Evolutionary conservation across 179 eudicot species (phyloP).

Genomic region (Pouteria campechiana): DNA sequence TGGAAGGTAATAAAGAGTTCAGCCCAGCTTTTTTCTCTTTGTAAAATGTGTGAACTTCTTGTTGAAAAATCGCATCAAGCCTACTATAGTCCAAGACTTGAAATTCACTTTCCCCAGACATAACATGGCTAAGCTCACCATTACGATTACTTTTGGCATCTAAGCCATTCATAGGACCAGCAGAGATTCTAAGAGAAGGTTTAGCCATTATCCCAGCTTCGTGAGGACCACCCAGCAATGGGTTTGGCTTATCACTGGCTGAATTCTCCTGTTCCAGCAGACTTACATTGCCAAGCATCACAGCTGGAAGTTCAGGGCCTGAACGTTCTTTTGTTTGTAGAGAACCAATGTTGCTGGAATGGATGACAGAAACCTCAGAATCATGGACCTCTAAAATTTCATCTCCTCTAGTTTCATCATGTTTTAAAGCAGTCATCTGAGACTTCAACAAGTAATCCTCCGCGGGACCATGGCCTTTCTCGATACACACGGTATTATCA

Average conservation of each 20-base stretch:
- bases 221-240: constrained; percentile 8
- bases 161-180: constrained; percentile 8
- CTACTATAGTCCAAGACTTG: constrained; percentile 8
- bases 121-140: constrained; percentile 10
- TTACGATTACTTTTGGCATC: constrained; percentile 9
- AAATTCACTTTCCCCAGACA: constrained; percentile 13
- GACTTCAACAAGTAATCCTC: constrained; percentile 9
- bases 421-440: constrained; percentile 14
- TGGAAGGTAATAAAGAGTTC: constrained; percentile 13
- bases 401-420: constrained; percentile 15
- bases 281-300: constrained; percentile 11
- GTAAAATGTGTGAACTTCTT: constrained; percentile 52
- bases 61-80: constrained; percentile 20
- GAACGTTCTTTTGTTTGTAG: constrained; percentile 12
- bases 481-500: constrained; percentile 10
- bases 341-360: constrained; percentile 16
- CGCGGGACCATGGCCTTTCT: constrained; percentile 4
- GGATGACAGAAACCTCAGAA: constrained; percentile 9
- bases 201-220: constrained; percentile 9
- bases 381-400: constrained; percentile 9
- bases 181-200: constrained; percentile 11
- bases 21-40: constrained; percentile 17
- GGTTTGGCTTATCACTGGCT: constrained; percentile 8
- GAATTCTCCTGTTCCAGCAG: constrained; percentile 5
- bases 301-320: constrained; percentile 10